phyloP scores from a whole-genome alignment of 179 eudicot genomes.

The Silene coronaria region DNA sequence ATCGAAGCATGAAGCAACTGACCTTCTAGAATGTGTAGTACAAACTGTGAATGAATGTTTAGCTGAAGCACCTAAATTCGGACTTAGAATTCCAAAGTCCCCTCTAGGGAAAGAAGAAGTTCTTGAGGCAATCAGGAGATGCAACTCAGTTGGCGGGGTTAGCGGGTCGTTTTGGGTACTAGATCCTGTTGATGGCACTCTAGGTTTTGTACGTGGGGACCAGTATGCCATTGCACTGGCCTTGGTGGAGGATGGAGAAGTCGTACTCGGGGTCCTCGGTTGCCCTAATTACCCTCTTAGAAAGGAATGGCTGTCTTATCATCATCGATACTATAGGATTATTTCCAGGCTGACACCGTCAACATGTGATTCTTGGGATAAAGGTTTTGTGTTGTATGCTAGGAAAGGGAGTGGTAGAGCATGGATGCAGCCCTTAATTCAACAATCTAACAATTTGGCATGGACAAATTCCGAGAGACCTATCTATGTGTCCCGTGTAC shows the following conservation, averaged over 20 bases:
- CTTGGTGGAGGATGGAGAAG: slow-evolving; percentile 65
- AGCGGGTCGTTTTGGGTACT: slow-evolving; percentile 78
- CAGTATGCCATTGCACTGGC: slow-evolving; percentile 90
- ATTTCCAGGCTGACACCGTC: slow-evolving; percentile 31
- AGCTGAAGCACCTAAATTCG: slow-evolving; percentile 58
- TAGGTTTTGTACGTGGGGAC: slow-evolving; percentile 84
- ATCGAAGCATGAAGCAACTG: slow-evolving; percentile 45
- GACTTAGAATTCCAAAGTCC: slow-evolving; percentile 47
- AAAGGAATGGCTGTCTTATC: slow-evolving; percentile 54
- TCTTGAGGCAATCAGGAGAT: slow-evolving; percentile 67
- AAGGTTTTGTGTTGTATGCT: slow-evolving; percentile 76
- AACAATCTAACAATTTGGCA: slow-evolving; percentile 32
- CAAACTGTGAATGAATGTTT: slow-evolving; percentile 66
- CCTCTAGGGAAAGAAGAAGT: slow-evolving; percentile 45
- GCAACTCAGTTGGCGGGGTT: slow-evolving; percentile 72
- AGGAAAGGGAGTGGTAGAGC: slow-evolving; percentile 57
- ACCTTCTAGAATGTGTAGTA: slow-evolving; percentile 52
- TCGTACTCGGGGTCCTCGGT: slow-evolving; percentile 73
- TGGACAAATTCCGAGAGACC: slow-evolving; percentile 46
- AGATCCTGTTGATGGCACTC: slow-evolving; percentile 90
- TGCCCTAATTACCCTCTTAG: slow-evolving; percentile 86
- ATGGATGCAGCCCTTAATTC: slow-evolving; percentile 75
- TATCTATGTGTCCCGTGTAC: slow-evolving; percentile 58
- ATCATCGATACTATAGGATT: slow-evolving; percentile 34
- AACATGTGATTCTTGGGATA: slow-evolving; percentile 41